Percentiles rank a stretch among this genome's conserved stretches.
These are phyloP conservation scores for Gossypioides kirkii DNA, from an alignment of 345 rosid genomes.

Conservation along the genomic window DNA sequence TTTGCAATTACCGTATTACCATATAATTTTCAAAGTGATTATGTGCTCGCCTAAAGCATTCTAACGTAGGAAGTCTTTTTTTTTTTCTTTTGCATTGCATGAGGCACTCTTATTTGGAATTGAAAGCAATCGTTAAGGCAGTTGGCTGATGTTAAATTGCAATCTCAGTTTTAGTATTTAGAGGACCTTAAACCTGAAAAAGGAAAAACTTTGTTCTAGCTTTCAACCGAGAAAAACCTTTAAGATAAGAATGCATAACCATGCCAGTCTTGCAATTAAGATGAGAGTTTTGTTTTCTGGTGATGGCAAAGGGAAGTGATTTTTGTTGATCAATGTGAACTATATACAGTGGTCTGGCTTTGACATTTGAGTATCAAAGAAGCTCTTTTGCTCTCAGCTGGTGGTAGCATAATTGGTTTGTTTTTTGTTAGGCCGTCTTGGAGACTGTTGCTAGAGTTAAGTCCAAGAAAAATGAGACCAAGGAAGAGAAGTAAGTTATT, in stretches of 20 bases:
- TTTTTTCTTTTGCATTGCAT: not conserved
- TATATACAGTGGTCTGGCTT: not conserved
- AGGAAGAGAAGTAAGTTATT: constrained; percentile 72
- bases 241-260: too few species aligned
- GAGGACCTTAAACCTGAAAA: not conserved
- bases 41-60: not conserved
- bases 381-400: not conserved
- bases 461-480: constrained; percentile 63
- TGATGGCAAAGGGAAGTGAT: not conserved
- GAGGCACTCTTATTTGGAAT: not conserved
- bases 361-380: not conserved
- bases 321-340: not conserved
- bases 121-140: not conserved
- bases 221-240: not conserved
- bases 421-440: constrained; percentile 66
- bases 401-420: constrained; percentile 1
- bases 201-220: not conserved
- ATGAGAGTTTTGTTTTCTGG: not conserved
- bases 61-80: not conserved
- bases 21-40: not conserved
- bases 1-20: not conserved
- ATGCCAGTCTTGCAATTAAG: not conserved
- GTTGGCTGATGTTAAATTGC: not conserved
- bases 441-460: constrained; percentile 70
- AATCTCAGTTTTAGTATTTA: not conserved